Evolutionary conservation across 208 protist species (phyloP), one percentile per base, ranked within the genome.

Genomic region (Crithidia sp.): DNA sequence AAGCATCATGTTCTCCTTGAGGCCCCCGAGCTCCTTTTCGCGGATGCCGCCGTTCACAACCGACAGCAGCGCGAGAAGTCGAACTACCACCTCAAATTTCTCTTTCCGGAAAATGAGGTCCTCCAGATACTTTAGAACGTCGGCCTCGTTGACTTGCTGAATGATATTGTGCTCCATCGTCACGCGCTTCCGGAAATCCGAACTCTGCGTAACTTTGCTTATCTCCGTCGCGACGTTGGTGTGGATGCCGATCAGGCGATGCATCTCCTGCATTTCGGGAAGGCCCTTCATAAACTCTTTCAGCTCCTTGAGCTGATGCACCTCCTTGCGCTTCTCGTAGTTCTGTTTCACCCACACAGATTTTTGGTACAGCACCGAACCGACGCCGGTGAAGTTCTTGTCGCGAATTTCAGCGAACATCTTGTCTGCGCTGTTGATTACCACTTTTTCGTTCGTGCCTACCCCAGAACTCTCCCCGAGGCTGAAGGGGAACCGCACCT

Each of bases 251-350:
- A 92, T 87, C 64, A 91, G 71, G 16, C 84, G 81, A 70, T 96
- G 89, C 47, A 89, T 77, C 60, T 97, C 91, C 53, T 95, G 90
- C 84, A 97, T 90, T 67, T 96, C 88, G 5, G 90, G 84, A 3
- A 97, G 76, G 4, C 79, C 80, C 54, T 94, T 87, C 85, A 97
- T 92, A 70, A 95, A 97, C 58, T 96, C 90, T 45, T 94, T 93
- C 49, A 96, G 63, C 56, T 97, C 89, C 66, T 88, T 92, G 28
- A 97, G 71, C 56, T 95, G 76, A n/a, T 94, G 82, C 3, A 96
- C 85, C 53, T 94, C 87, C 47, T 95, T 91, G 7, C 92, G 76
- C 57, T 88, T 79, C 13, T 98, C 92, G 67, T 97, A 97, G 66
- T 71, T 88, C 56, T 96, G 78, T 76, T 98, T 96, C 43, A 98